Conservation (phyloP, 345 rosid species). For the Pelargonium nanum region DNA sequence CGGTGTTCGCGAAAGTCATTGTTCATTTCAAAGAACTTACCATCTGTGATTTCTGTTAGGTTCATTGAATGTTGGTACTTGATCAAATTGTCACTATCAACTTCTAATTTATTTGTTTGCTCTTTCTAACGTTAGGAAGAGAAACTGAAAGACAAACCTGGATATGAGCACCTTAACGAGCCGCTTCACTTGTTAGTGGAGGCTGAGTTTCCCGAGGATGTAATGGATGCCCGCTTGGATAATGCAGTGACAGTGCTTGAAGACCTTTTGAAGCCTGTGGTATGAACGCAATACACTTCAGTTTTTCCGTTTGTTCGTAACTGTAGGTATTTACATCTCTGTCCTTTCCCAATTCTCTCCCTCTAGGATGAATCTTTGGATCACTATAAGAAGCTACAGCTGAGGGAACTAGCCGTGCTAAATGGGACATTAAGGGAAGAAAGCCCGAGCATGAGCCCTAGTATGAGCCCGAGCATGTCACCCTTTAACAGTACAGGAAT, state of each 20-base stretch:
- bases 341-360: too few relatives aligned
- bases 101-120: slow-evolving; percentile 4
- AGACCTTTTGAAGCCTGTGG: slow-evolving; percentile 85
- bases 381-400: slow-evolving; percentile 79
- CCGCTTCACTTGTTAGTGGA: slow-evolving; percentile 78
- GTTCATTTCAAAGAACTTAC: too few relatives aligned
- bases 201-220: slow-evolving; percentile 85
- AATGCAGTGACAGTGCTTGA: slow-evolving; percentile 64
- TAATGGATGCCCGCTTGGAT: slow-evolving; percentile 57
- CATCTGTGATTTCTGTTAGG: background rate
- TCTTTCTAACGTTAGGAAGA: slow-evolving; percentile 46
- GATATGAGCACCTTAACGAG: slow-evolving; percentile 88
- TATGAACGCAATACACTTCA: slow-evolving; percentile 12
- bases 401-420: slow-evolving; percentile 73
- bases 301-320: background rate
- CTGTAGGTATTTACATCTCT: too few relatives aligned
- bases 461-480: slow-evolving; percentile 86
- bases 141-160: slow-evolving; percentile 82
- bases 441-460: slow-evolving; percentile 72
- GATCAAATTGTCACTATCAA: slow-evolving; percentile 6
- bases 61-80: background rate
- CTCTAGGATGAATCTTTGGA: slow-evolving; percentile 85
- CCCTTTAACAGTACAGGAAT: slow-evolving; percentile 64
- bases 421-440: slow-evolving; percentile 87
- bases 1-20: too few relatives aligned